Base-by-base conservation (phyloP, 129 eudicot species). In the Arctium minus region DNA sequence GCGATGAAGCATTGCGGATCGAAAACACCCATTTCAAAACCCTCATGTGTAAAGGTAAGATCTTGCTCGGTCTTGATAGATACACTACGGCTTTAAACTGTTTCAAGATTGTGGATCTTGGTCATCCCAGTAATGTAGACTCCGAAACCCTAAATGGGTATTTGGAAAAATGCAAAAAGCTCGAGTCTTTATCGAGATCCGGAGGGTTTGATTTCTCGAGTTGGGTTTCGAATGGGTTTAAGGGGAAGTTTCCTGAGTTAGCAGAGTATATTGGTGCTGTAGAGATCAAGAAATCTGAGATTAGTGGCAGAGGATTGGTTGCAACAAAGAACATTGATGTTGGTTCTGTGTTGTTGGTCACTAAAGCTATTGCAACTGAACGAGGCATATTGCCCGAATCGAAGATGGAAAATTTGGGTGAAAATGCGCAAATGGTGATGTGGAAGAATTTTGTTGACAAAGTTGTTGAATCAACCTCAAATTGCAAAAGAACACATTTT, bases 361-460 rank as follows among this genome's bases (percentile, higher is more conserved):
- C 93, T 6, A 93, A 91, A 79, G 94, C 97, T 15, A 81, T 93
- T 79, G 94, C 97, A 7, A 87, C 90, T 8, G 99, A 95, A 81
- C 88, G 99, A 70, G 96, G 94, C 32, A 95, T 95, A 77, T 48
- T 92, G 70, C 96, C 97, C 3, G 89, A 87, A 74, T 85, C 86
- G 12, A 71, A 65, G 40, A 75, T 64, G 18, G 79, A 73, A 11
- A 92, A 86, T 79, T 87, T 88, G 72, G 86, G 88, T 15, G 91
- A 92, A 67, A 86, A 81, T 81, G 97, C 90, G 3, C 97, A 91
- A 70, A 79, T 92, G 74, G 97, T 90, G 33, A 90, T 93, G 92
- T 95, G 99, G 99, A 95, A 91, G 97, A 92, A 88, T 86, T 93
- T 93, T 64, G 40, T 95, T n/a, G 93, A 92, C 56, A 91, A 88